Base-by-base conservation (phyloP, 805 yeast genomes). In the Wickerhamomyces mucosus region DNA sequence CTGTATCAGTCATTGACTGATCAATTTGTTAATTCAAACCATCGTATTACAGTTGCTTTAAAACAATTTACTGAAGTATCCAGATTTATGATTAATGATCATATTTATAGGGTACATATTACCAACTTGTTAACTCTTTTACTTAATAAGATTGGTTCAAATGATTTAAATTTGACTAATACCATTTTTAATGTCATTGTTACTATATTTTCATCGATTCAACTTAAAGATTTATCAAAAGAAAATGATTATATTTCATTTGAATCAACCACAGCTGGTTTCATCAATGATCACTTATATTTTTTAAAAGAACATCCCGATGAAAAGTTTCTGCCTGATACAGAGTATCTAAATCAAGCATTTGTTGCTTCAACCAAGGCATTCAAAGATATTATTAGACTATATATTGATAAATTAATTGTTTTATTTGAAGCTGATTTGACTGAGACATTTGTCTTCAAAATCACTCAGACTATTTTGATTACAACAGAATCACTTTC, bases 71-170 rank as follows among this genome's bases (percentile, higher is more conserved):
- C 77, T 3, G 75, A 72, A 16, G 54, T 83, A 15, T 68, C 79
- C 1, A 65, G 94, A 33, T 76, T 69, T 38, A 72, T 92, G 65
- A 76, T 80, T 0, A 50, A 59, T 6, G 63, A 71, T 3, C 78
- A 78, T 2, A 54, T 74, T 2, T 84, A 69, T 48, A 61, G 95
- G 27, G 75, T 83, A 10, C 98, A 92, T 46, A 59, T 85, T 10
- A 73, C 94, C 0, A 71, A 94, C 33, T 60, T 92, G 12, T 51
- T 88, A 24, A 70, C 76, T 18, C 64, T 84, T 53, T 59, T 78
- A 3, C 52, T 86, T 7, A 82, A 86, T 0, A 95, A 92, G 19
- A 75, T 92, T 18, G 97, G 92, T 50, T 72, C 88, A 1, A 92
- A 88, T 50, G 98, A 92, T 53, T 65, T 85, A 29, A 65, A 63